Conservation (phyloP, 768 basidiomycete genomes). For the Calocybe indica region DNA sequence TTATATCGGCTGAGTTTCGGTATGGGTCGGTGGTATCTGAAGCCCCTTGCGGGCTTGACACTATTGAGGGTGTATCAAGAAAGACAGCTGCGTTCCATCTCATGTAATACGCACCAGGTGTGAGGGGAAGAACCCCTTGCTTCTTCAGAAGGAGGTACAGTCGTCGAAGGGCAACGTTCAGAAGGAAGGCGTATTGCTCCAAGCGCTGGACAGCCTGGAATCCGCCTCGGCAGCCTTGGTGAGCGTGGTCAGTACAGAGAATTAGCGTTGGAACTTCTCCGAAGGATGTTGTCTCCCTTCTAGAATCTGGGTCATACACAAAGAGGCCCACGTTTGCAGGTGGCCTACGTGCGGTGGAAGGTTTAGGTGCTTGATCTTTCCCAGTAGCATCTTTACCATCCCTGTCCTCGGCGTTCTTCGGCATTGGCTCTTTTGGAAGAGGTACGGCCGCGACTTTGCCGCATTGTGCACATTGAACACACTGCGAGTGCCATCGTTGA, state of each 20-base stretch:
- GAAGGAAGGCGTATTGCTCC: slow-evolving; percentile 95
- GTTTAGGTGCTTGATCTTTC: slow-evolving; percentile 46
- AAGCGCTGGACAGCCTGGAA: slow-evolving; percentile 91
- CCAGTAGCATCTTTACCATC: slow-evolving; percentile 28
- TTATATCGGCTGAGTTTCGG: slow-evolving; percentile 83
- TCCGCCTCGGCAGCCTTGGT: slow-evolving; percentile 58
- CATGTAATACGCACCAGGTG: slow-evolving; percentile 48
- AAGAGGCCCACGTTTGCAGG: slow-evolving; percentile 81
- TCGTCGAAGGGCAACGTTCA: slow-evolving; percentile 91
- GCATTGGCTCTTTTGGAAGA: slow-evolving; percentile 46
- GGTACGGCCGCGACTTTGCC: slow-evolving; percentile 70
- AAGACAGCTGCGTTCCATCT: neutral
- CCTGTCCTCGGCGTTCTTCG: slow-evolving; percentile 48
- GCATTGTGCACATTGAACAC: slow-evolving; percentile 80
- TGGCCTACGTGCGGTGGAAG: slow-evolving; percentile 61
- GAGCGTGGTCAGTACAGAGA: slow-evolving; percentile 74
- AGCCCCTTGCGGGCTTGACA: slow-evolving; percentile 18
- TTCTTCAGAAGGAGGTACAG: slow-evolving; percentile 84
- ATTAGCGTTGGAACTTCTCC: slow-evolving; percentile 70
- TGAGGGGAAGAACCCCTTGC: slow-evolving; percentile 83
- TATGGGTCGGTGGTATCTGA: slow-evolving; percentile 65
- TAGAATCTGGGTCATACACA: slow-evolving; percentile 66
- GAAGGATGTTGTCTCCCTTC: slow-evolving; percentile 63
- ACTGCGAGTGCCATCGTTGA: slow-evolving; percentile 94
- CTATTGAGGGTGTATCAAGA: slow-evolving; percentile 14